Evolutionary conservation across 345 rosid genomes (phyloP), one percentile per base, ranked within the genome.

Genomic region (Salix caprea): DNA sequence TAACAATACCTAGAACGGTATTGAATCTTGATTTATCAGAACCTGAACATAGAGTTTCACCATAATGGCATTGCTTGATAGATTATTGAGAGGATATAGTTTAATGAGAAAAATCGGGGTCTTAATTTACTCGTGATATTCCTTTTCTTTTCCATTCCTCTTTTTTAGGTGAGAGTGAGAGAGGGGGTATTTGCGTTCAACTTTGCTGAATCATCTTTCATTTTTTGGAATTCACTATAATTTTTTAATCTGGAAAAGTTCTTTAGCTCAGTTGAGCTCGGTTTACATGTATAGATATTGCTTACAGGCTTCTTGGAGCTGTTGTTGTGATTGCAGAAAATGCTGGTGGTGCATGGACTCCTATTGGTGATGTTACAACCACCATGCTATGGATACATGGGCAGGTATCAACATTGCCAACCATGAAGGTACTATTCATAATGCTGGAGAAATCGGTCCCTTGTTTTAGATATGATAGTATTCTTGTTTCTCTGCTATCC

Each of bases 321-420:
- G 96, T 92, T 68, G 90, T 95, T 71, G 97, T 95, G 16, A 93
- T 95, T 87, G 97, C 99, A 75, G 99, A 97, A 77, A 95, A 93
- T 80, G 97, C 97, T 42, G 99, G 97, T 78, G 99, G 99, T 79
- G 92, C 97, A 14, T 95, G 99, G 97, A 93, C 99, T 82, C 99
- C 99, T n/a, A 95, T 91, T 54, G 97, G 99, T 75, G 97, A 95
- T 87, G 99, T 95, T 71, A 93, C 99, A 39, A 95, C 99, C 50
- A 95, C 99, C 69, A 95, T 95, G 97, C 87, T 95, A 39, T 95
- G 99, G 99, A 95, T 95, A 78, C 97, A 95, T 82, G 99, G 99
- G 78, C 99, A 95, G 72, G 85, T 93, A 84, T 82, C 97, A 75
- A 91, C 97, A 19, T 77, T 93, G 84, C 92, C 82, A 67, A 95